phyloP scores from a whole-genome alignment of 345 rosid genomes.

The Ceriops zippeliana region DNA sequence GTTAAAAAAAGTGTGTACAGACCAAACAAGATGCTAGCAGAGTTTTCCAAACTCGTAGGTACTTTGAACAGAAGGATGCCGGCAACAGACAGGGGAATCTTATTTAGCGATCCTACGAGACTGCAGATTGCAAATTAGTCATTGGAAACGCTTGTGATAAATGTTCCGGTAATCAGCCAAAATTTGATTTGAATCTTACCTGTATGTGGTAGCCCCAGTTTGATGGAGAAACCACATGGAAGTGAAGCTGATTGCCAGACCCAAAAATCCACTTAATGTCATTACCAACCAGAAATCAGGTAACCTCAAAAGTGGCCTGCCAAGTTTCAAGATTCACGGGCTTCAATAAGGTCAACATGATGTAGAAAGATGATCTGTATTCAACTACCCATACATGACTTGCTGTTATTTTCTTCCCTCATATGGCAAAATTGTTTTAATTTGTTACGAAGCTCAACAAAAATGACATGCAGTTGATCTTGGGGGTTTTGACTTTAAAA shows the following conservation, averaged over 20 bases:
- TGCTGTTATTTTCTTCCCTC: not conserved
- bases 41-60: conserved; percentile 88
- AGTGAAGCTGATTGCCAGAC: conserved; percentile 95
- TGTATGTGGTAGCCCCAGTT: conserved; percentile 96
- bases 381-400: not conserved
- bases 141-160: conserved; percentile 1
- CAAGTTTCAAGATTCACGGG: conserved; percentile 13
- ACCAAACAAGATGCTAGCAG: conserved; percentile 94
- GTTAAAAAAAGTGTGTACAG: conserved; percentile 18
- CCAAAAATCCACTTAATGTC: conserved; percentile 88
- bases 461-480: too few species aligned
- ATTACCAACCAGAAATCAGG: conserved; percentile 86
- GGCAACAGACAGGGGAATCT: conserved; percentile 82
- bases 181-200: conserved; percentile 38
- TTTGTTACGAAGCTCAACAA: too few species aligned
- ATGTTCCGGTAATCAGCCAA: not conserved
- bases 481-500: too few species aligned
- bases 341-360: conserved; percentile 5
- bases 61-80: conserved; percentile 86
- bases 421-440: too few species aligned
- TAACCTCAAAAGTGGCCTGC: conserved; percentile 80
- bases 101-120: conserved; percentile 92
- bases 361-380: not conserved
- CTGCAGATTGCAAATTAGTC: conserved; percentile 42
- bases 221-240: conserved; percentile 99